phyloP scores from a whole-genome alignment of 345 rosid species.

The Populus tremula region DNA sequence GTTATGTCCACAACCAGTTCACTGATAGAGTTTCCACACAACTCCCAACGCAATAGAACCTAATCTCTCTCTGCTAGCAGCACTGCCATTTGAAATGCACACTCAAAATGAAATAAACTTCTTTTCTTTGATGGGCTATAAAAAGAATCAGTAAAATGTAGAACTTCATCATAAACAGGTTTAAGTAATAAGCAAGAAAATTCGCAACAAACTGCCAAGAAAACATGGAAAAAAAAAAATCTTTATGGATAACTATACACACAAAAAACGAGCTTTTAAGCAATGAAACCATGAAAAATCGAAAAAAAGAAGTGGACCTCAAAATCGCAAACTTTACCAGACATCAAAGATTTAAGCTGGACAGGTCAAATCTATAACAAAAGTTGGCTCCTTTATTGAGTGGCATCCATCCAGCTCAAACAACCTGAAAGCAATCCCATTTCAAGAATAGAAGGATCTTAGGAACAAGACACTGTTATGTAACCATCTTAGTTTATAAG shows the following conservation, averaged over 20 bases:
- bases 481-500: background rate
- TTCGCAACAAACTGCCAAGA: background rate
- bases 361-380: background rate
- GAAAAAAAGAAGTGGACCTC: too few relatives aligned
- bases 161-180: background rate
- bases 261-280: background rate
- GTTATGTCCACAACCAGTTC: background rate
- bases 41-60: background rate
- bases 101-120: background rate
- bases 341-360: background rate
- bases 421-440: slow-evolving; percentile 1
- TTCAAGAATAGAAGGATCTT: background rate
- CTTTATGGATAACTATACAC: background rate
- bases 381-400: background rate
- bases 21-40: background rate
- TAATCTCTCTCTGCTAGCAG: background rate
- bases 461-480: background rate
- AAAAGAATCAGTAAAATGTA: background rate
- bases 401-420: background rate
- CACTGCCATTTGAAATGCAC: background rate
- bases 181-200: background rate
- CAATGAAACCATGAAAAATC: background rate
- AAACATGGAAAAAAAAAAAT: background rate
- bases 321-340: background rate
- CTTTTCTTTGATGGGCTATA: background rate